Base-by-base conservation (phyloP, 805 yeast species). In the Saturnispora hagleri region DNA sequence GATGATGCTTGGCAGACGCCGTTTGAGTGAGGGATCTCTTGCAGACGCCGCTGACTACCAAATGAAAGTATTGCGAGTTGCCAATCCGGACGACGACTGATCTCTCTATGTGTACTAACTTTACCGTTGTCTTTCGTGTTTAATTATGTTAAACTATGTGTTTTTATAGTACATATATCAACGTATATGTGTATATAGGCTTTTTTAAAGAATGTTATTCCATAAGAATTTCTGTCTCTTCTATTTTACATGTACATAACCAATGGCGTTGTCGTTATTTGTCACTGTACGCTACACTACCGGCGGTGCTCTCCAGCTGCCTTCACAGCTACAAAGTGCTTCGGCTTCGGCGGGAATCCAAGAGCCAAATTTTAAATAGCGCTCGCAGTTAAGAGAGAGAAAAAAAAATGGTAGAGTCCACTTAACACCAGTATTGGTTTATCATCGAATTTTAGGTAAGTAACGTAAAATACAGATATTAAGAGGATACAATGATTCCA, bases 11-110 rank as follows among this genome's bases (percentile, higher is more conserved):
- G 96, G 95, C 38, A 80, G 90, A 62, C 80, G 95, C 62, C 73
- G 96, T 57, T 74, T 87, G 55, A 81, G 89, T 60, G 91, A 86
- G 60, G 96, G 96, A 4, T 82, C 91, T 2, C 72, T 90, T 50
- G 90, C 95, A 10, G 95, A 89, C 65, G 95, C 86, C 55, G 80
- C 87, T 4, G 93, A 87, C 65, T 86, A 84, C 68, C 76, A 86
- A 47, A 74, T 89, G 62, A 88, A 88, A 69, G 81, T 87, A 18
- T 72, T 90, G 46, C 83, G 89, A 54, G 95, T 90, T 12, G 90
- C 95, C 34, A 90, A 90, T 62, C 96, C 97, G 1, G 96, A 88
- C 57, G 70, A 68, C 51, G 54, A 53, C 33, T 38, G 13, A 28
- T 5, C 31, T 41, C 48, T 18, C 9, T 17, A 7, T 24, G 20